Percentiles rank a stretch among this genome's conserved stretches.
These are phyloP conservation scores for Alternaria arbusti DNA, from an alignment of 2,329 filamentous ascomycete genomes.

Conservation along the genomic window DNA sequence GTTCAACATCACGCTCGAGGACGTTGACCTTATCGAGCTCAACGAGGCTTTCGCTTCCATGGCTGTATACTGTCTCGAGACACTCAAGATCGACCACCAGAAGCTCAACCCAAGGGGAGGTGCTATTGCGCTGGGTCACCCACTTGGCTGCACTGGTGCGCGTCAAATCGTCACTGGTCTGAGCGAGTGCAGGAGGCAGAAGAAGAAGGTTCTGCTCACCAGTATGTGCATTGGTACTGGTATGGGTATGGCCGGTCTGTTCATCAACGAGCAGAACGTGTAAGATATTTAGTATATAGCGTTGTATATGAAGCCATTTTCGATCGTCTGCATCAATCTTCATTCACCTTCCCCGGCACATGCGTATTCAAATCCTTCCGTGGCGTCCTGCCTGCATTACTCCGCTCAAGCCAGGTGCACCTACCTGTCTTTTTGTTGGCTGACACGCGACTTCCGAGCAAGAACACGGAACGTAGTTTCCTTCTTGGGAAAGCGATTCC, in stretches of 20 bases:
- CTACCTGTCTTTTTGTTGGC: neutral
- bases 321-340: no score
- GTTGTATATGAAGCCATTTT: neutral
- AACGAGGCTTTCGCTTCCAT: conserved; percentile 99
- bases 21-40: conserved; percentile 89
- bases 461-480: neutral
- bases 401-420: neutral
- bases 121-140: conserved; percentile 83
- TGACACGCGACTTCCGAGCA: neutral
- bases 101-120: conserved; percentile 85
- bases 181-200: conserved; percentile 80
- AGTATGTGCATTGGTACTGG: conserved; percentile 84
- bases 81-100: conserved; percentile 70
- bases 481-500: neutral
- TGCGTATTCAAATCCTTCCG: neutral
- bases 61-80: conserved; percentile 86
- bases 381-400: neutral
- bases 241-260: conserved; percentile 70
- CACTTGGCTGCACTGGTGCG: conserved; percentile 78
- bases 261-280: conserved; percentile 66
- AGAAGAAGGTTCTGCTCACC: conserved; percentile 90
- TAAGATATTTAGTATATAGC: neutral
- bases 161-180: conserved; percentile 88
- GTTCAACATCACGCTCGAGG: conserved; percentile 77
- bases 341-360: neutral